Evolutionary conservation across 768 basidiomycete species (phyloP).

Genomic region (Pilatotrama ljubarskyi): DNA sequence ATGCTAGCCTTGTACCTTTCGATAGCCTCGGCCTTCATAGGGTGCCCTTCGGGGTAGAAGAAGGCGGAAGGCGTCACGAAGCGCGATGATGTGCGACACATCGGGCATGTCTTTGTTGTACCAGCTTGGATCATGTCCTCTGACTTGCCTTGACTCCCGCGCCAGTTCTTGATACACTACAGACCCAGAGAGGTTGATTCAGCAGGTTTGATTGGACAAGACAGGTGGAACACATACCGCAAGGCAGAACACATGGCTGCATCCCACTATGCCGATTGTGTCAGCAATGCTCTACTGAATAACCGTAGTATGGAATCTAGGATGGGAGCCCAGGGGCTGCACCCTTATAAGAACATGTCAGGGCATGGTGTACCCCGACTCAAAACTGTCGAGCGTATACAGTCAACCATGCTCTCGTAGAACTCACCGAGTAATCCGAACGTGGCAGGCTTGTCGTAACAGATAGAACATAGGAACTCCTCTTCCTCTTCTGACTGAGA

Average conservation of each 20-base stretch:
- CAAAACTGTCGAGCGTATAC: too few relatives aligned
- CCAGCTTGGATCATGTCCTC: conserved; percentile 53
- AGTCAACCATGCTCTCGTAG: background rate
- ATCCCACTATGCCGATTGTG: conserved; percentile 48
- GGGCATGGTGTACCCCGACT: too few relatives aligned
- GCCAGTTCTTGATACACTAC: conserved; percentile 82
- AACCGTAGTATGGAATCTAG: background rate
- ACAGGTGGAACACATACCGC: conserved; percentile 42
- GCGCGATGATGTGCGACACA: conserved; percentile 66
- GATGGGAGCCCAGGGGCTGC: too few relatives aligned
- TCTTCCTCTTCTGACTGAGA: conserved; percentile 36
- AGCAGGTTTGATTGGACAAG: background rate
- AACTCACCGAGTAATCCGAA: conserved; percentile 66
- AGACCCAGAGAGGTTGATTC: background rate
- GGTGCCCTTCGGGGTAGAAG: conserved; percentile 56
- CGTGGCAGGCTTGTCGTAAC: conserved; percentile 67
- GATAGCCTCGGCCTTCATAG: conserved; percentile 51
- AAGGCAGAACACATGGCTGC: conserved; percentile 79
- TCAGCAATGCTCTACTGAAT: conserved; percentile 8
- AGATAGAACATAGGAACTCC: conserved; percentile 65
- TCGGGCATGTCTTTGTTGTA: conserved; percentile 75
- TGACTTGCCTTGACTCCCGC: conserved; percentile 56
- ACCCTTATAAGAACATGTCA: too few relatives aligned
- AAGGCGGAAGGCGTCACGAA: conserved; percentile 76
- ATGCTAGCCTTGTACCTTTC: conserved; percentile 72